A percentile compares a stretch with the other conserved stretches of the same genome.
These are phyloP conservation scores for Middelhovenomyces tepae DNA, from an alignment of 805 yeast species.

Conservation along the genomic window DNA sequence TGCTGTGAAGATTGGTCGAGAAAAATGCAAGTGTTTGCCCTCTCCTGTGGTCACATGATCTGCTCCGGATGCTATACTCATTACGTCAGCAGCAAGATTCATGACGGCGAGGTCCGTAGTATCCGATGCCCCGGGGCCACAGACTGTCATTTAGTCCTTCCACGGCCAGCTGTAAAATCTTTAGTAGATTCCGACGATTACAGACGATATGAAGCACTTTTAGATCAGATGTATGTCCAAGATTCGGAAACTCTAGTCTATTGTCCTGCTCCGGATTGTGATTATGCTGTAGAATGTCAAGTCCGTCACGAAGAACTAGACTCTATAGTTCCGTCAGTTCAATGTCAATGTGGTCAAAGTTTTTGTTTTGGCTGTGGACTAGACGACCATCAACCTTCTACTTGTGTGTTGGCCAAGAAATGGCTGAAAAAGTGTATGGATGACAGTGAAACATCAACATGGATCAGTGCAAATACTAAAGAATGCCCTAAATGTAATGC, in stretches of 20 bases:
- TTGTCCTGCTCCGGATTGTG: constrained; percentile 86
- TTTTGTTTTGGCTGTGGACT: constrained; percentile 72
- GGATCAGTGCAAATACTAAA: constrained; percentile 81
- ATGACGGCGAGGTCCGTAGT: constrained; percentile 26
- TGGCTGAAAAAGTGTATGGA: constrained; percentile 80
- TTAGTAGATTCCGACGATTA: constrained; percentile 24
- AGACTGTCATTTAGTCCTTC: constrained; percentile 35
- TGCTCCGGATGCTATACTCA: constrained; percentile 62
- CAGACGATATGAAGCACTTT: constrained; percentile 18
- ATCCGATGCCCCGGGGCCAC: constrained; percentile 62
- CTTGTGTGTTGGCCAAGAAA: constrained; percentile 54
- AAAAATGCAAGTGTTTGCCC: no score
- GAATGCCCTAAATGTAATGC: constrained; percentile 77
- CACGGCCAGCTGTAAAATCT: constrained; percentile 27
- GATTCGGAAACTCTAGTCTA: constrained; percentile 45
- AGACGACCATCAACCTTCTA: constrained; percentile 78
- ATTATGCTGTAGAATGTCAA: constrained; percentile 41
- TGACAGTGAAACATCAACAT: constrained; percentile 79
- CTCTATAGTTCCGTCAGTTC: constrained; percentile 54
- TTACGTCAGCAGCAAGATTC: constrained; percentile 42
- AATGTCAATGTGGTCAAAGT: constrained; percentile 55
- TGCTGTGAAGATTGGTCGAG: no score
- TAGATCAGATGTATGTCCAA: constrained; percentile 40
- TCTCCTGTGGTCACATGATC: constrained; percentile 65
- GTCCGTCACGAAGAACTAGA: constrained; percentile 20